These are phyloP conservation scores for Phyllosticta citriasiana DNA, from an alignment of 2,329 filamentous ascomycete species.

Conservation along the genomic window DNA sequence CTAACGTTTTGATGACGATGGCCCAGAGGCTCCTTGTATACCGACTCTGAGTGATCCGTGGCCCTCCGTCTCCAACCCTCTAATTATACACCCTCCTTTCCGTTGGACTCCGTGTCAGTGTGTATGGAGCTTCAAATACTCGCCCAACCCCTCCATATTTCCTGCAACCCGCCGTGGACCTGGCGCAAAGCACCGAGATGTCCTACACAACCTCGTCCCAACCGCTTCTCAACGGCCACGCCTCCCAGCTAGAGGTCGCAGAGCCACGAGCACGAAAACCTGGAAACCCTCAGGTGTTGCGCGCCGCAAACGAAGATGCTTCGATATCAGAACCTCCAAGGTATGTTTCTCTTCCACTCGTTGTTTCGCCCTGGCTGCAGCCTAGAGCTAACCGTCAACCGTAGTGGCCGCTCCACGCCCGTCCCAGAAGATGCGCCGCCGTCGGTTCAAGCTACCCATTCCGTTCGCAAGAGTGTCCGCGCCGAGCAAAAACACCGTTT, in stretches of 20 bases:
- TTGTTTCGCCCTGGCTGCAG: background rate
- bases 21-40: background rate
- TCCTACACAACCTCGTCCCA: conserved; percentile 4
- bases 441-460: conserved; percentile 76
- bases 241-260: conserved; percentile 15
- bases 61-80: background rate
- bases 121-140: background rate
- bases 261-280: conserved; percentile 28
- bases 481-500: conserved; percentile 72
- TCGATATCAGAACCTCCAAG: conserved; percentile 26
- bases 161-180: background rate
- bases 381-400: conserved; percentile 2
- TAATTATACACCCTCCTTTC: background rate
- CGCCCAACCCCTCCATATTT: background rate
- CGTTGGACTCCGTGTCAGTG: background rate
- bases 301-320: conserved; percentile 25
- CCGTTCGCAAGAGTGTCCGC: conserved; percentile 71
- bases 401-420: conserved; percentile 72
- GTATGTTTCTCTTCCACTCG: conserved; percentile 6
- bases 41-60: background rate
- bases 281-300: conserved; percentile 24
- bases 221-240: conserved; percentile 15
- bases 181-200: conserved; percentile 1
- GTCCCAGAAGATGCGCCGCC: conserved; percentile 85
- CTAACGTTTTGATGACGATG: conserved; percentile 3